Conservation (phyloP, 257 asterid species). For the Perilla frutescens region DNA sequence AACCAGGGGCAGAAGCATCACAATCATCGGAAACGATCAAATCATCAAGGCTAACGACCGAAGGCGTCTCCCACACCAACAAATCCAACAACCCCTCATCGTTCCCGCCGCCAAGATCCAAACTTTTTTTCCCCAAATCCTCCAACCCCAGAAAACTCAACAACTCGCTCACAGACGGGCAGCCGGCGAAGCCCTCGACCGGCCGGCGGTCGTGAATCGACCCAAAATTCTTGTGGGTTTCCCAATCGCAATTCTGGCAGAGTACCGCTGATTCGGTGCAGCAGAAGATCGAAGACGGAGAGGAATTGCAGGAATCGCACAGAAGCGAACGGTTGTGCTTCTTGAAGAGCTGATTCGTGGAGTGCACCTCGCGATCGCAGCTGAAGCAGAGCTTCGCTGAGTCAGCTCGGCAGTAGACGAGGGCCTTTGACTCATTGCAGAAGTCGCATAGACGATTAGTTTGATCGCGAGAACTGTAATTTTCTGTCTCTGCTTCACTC, state of each 20-base stretch:
- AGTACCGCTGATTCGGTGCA: constrained; percentile 62
- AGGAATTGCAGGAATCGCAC: constrained; percentile 71
- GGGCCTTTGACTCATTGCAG: constrained; percentile 68
- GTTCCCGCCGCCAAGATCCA: constrained; percentile 42
- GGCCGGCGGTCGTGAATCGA: constrained; percentile 78
- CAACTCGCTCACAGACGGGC: constrained; percentile 69
- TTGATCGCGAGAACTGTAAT: neutral
- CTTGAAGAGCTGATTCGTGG: constrained; percentile 81
- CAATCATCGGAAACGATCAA: constrained; percentile 56
- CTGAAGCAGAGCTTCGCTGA: constrained; percentile 82
- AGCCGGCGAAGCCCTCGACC: constrained; percentile 78
- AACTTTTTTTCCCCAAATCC: constrained; percentile 62
- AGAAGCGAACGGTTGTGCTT: constrained; percentile 85
- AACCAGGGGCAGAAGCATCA: constrained; percentile 48
- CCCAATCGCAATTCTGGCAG: constrained; percentile 99
- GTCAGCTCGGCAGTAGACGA: constrained; percentile 91
- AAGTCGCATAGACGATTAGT: constrained; percentile 67
- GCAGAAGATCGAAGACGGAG: constrained; percentile 83
- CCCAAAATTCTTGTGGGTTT: constrained; percentile 51
- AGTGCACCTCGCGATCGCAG: constrained; percentile 88
- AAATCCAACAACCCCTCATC: constrained; percentile 59
- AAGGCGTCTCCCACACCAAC: constrained; percentile 87
- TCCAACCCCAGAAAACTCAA: constrained; percentile 72
- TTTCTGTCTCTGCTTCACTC: constrained; percentile 38
- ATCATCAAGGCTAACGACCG: constrained; percentile 76